Conservation (phyloP, 2,329 filamentous ascomycete species). For the Colletotrichum sp. region DNA sequence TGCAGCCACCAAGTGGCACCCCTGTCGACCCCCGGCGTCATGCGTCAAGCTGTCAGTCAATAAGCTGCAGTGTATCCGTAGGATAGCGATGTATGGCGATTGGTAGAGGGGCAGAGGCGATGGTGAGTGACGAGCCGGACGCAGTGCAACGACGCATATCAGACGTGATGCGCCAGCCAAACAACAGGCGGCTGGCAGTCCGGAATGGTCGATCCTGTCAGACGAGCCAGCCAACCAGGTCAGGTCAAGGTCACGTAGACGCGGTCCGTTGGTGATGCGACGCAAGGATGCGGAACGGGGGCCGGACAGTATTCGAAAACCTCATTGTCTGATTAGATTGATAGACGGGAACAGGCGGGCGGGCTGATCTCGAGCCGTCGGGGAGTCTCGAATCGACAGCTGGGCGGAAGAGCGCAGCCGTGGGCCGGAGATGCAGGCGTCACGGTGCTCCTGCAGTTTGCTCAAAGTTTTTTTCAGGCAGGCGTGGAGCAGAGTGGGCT, state of each 20-base stretch:
- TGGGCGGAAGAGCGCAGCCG: neutral
- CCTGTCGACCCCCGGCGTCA: constrained; percentile 1
- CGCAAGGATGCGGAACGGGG: constrained; percentile 2
- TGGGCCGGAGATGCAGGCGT: neutral
- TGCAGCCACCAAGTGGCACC: neutral
- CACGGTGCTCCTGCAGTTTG: neutral
- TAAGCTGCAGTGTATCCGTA: neutral
- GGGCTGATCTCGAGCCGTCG: neutral
- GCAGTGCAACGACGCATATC: neutral
- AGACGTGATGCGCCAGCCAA: neutral
- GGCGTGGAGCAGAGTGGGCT: neutral
- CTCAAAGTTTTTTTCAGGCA: neutral
- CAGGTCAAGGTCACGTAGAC: neutral
- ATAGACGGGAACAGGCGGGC: neutral
- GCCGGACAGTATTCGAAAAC: neutral
- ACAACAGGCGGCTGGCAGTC: neutral
- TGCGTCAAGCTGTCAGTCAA: constrained; percentile 7
- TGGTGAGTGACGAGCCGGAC: neutral
- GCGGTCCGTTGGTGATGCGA: constrained; percentile 6
- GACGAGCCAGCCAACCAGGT: neutral
- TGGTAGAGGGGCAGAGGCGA: neutral
- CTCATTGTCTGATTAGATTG: neutral
- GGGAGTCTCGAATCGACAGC: neutral
- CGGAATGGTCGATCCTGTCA: neutral
- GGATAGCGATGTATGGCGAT: neutral